A percentile compares a stretch with the other conserved stretches of the same genome.
Conservation (phyloP, 352 stramenopile species). For the Salisapilia sapeloensis region DNA sequence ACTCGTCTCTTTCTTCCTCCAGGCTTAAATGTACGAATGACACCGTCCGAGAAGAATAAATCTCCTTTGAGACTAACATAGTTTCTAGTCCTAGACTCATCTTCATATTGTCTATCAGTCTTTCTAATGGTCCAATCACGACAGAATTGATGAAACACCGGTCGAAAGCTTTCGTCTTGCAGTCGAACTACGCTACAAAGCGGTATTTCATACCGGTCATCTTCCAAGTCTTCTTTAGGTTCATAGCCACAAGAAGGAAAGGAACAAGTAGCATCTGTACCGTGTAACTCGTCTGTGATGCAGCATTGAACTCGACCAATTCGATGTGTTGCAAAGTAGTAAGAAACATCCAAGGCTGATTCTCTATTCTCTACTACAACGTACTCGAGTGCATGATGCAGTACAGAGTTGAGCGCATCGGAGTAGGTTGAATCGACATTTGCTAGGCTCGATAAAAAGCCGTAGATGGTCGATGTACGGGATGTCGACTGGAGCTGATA, state of each 20-base stretch:
- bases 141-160: slow-evolving; percentile 7
- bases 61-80: slow-evolving; percentile 10
- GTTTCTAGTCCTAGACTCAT: slow-evolving; percentile 1
- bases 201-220: slow-evolving; percentile 1
- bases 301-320: slow-evolving; percentile 10
- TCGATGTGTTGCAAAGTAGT: slow-evolving; percentile 3
- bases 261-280: slow-evolving; percentile 1
- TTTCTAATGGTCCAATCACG: slow-evolving; percentile 6
- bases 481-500: no score
- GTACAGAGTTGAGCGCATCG: no score
- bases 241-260: neutral
- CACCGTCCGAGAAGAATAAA: slow-evolving; percentile 10
- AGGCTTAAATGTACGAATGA: slow-evolving; percentile 8
- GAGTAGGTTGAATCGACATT: no score
- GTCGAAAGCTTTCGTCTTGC: slow-evolving; percentile 1
- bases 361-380: slow-evolving; percentile 6
- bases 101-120: slow-evolving; percentile 3
- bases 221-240: neutral
- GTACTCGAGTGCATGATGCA: slow-evolving; percentile 2
- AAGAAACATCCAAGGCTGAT: slow-evolving; percentile 4
- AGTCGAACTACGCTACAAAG: slow-evolving; percentile 6
- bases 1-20: slow-evolving; percentile 1
- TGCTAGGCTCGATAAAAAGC: no score
- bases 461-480: no score
- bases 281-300: slow-evolving; percentile 8